Base-by-base conservation (phyloP, 2,329 filamentous ascomycete genomes). In the Penicillium psychrosexuale region DNA sequence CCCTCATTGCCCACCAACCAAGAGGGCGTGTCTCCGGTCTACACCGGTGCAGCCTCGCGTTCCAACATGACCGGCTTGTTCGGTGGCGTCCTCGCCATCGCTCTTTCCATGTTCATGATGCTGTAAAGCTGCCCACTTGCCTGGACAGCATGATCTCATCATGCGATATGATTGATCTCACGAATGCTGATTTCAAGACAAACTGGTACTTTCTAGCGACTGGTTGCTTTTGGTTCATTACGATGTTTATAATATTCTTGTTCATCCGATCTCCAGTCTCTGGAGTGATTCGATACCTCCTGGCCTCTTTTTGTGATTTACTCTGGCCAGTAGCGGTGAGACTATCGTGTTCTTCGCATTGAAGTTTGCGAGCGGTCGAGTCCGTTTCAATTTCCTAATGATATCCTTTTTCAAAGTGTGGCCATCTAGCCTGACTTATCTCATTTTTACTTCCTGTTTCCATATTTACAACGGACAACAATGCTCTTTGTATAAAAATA, bases 11-110 rank as follows among this genome's bases (percentile, higher is more conserved):
- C 55, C 9, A 60, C 38, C 45, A 56, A 51, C 24, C 31, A 38
- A 6, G 60, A 54, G 27, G 54, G 55, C 22, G 57, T 49, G 1
- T 47, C 61, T 5, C 53, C 61, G 1, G 54, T 49, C 11, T 63
- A 47, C 52, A 63, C 53, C 9, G 59, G 53, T 27, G 59, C 57
- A 24, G 55, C 51, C 6, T 57, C 59, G 24, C 28, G 45, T 8
- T 33, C 47, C 13, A 46, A 27, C 27, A 37, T 56, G 8, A 33
- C 43, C 3, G 39, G 46, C 24, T 40, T 46, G 36, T 56, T 58
- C 19, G 45, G 53, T 39, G 44, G 55, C 38, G 22, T 60, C 33
- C 48, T 63, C 28, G 49, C 56, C 38, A 39, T 57, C 27, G 56
- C 51, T 11, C 36, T 62, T 22, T 46, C 56, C 28, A 42, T 61